These are phyloP conservation scores for Prunus davidiana DNA, from an alignment of 306 rosid species.

Conservation along the genomic window DNA sequence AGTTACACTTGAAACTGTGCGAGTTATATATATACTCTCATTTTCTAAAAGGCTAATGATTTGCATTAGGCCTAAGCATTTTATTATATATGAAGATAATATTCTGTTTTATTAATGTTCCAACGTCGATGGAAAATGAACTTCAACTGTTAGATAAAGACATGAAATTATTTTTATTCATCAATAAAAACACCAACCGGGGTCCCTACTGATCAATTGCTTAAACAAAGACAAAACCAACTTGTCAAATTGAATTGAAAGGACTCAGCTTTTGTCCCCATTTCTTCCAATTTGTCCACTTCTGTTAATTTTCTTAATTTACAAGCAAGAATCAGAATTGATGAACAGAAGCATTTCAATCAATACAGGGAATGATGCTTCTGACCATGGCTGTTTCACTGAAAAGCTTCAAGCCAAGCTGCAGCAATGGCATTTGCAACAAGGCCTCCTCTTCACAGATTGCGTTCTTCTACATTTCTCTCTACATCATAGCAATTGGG, in stretches of 20 bases:
- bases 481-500: constrained; percentile 65
- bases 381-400: constrained; percentile 57
- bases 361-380: constrained; percentile 52
- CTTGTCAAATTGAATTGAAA: neutral
- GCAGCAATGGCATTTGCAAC: constrained; percentile 48
- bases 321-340: too few relatives aligned
- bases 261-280: neutral
- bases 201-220: neutral
- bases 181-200: neutral
- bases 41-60: neutral
- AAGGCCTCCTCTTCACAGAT: constrained; percentile 40
- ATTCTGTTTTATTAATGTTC: neutral
- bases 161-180: constrained; percentile 6
- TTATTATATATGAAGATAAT: neutral
- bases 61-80: neutral
- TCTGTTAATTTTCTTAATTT: neutral
- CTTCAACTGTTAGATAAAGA: constrained; percentile 14
- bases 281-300: neutral
- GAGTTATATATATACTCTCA: neutral
- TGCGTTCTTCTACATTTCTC: constrained; percentile 49
- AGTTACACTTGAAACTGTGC: too few relatives aligned
- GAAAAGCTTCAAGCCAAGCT: constrained; percentile 44
- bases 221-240: neutral
- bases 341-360: neutral
- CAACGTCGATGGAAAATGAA: constrained; percentile 17